Base-by-base conservation (phyloP, 331 rosid genomes). In the Pyracantha coccinea region DNA sequence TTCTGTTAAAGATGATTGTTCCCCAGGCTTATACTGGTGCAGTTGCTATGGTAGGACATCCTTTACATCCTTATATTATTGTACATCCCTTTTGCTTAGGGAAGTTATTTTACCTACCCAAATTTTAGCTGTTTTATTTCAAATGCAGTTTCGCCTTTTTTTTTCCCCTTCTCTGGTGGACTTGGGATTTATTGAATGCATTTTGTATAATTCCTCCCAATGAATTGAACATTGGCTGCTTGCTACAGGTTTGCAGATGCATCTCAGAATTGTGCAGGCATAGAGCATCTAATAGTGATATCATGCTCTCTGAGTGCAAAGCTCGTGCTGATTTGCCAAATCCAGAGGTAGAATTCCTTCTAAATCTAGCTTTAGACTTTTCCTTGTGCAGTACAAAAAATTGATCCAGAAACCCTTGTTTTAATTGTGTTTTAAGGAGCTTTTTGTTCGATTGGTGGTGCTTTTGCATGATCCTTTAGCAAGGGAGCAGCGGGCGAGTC, bases 381-480 rank as follows among this genome's bases (percentile, higher is more conserved):
- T 33, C 44, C 67, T 44, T 25, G 55, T 78, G 11, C 35, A 71
- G 20, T 29, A 58, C 75, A 65, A 69, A 32, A 79, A 73, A 45
- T 62, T 5, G 47, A 61, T 61, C 32, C 60, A 28, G 54, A 69
- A 79, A 44, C 61, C 12, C 19, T 28, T 71, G 73, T 69, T 72
- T 79, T 78, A 47, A 79, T 76, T 72, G 76, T 80, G 31, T 76
- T 8, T 70, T 9, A 70, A 94, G 99, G 99, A 94, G 71, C 93
- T 94, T 75, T 89, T 90, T 82, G 93, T 96, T 35, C 99, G 99
- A 75, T 83, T 94, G 75, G 79, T 94, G 83, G 99, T 92, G 81
- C 97, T 92, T 86, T 83, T 94, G 82, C 99, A 94, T 64, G 86
- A 94, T 84, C 99, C 99, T 71, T 77, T 94, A 62, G 95, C 97